These are phyloP conservation scores for Dittrichia graveolens DNA, from an alignment of 129 eudicot species.

Conservation along the genomic window DNA sequence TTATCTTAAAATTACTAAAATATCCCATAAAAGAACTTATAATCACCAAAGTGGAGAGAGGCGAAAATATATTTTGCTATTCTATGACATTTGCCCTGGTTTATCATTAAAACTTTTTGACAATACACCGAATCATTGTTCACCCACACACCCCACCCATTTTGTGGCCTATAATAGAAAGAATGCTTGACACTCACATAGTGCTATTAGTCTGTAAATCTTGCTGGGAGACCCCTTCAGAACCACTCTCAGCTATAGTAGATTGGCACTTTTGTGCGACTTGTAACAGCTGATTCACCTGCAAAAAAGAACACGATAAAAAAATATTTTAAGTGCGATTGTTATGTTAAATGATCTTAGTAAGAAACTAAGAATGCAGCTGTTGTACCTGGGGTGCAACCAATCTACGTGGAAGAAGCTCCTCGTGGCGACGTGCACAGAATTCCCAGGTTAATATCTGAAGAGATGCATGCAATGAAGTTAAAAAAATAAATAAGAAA, in stretches of 20 bases:
- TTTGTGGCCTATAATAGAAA: slow-evolving; percentile 4
- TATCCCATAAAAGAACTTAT: too few relatives aligned
- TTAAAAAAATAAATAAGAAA: neutral
- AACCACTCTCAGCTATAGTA: slow-evolving; percentile 82
- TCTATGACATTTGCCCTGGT: too few relatives aligned
- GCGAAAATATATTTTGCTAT: too few relatives aligned
- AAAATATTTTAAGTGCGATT: neutral
- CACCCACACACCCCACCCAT: neutral
- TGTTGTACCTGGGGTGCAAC: slow-evolving; percentile 89
- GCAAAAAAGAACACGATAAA: slow-evolving; percentile 15
- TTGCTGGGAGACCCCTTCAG: slow-evolving; percentile 79
- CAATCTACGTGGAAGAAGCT: slow-evolving; percentile 91
- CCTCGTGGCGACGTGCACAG: slow-evolving; percentile 94
- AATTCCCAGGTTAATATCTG: slow-evolving; percentile 98
- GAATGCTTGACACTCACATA: slow-evolving; percentile 53
- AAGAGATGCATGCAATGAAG: slow-evolving; percentile 4
- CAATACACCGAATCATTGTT: neutral
- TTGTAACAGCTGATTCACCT: slow-evolving; percentile 90
- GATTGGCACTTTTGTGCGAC: slow-evolving; percentile 93
- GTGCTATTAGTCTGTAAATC: slow-evolving; percentile 84
- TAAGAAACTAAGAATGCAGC: too few relatives aligned
- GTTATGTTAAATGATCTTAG: neutral
- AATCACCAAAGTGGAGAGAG: too few relatives aligned
- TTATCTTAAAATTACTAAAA: too few relatives aligned
- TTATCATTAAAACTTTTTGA: neutral